These are phyloP conservation scores for Magnaporthales sp. DNA, from an alignment of 2,329 filamentous ascomycete species.

Conservation along the genomic window DNA sequence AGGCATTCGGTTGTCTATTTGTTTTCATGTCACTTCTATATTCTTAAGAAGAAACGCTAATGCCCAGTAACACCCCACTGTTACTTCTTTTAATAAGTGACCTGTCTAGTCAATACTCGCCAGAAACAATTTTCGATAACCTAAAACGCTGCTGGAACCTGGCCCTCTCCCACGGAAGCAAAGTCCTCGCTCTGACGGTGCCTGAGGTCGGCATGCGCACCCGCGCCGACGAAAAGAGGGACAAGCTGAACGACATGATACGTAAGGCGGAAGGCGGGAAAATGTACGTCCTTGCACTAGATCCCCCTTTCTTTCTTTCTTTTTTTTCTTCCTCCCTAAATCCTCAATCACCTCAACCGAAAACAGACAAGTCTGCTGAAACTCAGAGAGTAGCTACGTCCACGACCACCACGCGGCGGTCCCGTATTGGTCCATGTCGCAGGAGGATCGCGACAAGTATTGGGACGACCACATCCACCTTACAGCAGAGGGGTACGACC, in stretches of 20 bases:
- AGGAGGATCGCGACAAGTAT: conserved; percentile 35
- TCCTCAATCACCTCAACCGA: too few species aligned
- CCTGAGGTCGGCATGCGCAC: conserved; percentile 36
- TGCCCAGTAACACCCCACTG: neutral
- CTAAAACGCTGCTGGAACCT: conserved; percentile 43
- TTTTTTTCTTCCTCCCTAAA: conserved; percentile 4
- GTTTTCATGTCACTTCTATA: neutral
- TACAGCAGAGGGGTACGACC: conserved; percentile 48
- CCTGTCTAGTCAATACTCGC: conserved; percentile 29
- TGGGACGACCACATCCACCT: conserved; percentile 58
- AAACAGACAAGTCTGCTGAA: too few species aligned
- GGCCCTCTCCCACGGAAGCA: conserved; percentile 37
- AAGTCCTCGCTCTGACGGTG: conserved; percentile 55
- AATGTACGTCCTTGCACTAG: conserved; percentile 38
- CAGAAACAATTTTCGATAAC: conserved; percentile 35
- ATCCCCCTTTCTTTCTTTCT: neutral
- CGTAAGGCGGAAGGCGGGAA: conserved; percentile 35
- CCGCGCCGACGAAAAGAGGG: conserved; percentile 5
- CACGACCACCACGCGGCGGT: conserved; percentile 35
- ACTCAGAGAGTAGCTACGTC: neutral
- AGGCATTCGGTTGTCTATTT: neutral
- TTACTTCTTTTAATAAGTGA: conserved; percentile 27
- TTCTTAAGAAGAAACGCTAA: neutral
- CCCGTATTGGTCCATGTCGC: conserved; percentile 41
- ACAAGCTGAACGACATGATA: conserved; percentile 44